Evolutionary conservation across 768 basidiomycete species (phyloP), one percentile per base, ranked within the genome.

Genomic region (Artomyces pyxidatus): DNA sequence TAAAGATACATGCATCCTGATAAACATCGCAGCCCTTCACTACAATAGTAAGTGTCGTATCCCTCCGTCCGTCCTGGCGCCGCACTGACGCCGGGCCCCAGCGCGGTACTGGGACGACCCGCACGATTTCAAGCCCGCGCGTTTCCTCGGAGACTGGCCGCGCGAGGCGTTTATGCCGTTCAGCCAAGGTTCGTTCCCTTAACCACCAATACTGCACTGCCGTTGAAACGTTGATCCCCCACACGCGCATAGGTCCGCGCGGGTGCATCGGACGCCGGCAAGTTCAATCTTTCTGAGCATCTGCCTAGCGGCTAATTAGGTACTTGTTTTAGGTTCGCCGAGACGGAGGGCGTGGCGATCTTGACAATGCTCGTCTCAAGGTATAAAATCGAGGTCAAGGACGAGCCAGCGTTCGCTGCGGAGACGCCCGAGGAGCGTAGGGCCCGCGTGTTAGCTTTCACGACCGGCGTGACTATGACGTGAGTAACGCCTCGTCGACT

Each of bases 91-190:
- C 44, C 28, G 50, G 8, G 25, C 8, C 27, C 12, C 52, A 79
- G 78, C 78, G 23, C 68, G 70, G 32, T 78, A 78, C 57, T 81
- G 79, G 78, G 61, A 73, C 42, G 69, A 79, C 40, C 78, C 79
- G 2, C 54, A 72, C 25, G 55, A 54, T 6, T 81, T 78, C 60
- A 68, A 66, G 16, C 69, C 68, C 5, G 60, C 61, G 35, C 55
- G 68, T 23, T 69, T 69, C 53, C 46, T 67, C 2, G 56, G 57
- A 23, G 59, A 62, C 44, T 69, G 61, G 58, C 52, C 61, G 10
- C 56, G 51, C 46, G 61, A 68, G 39, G 67, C 64, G 0, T 68
- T 66, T 48, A 21, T 65, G 16, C 62, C 67, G 0, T 68, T 67
- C 40, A 59, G 59, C 23, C 42, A 39, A 19, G 62, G 62, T 58